Conservation (phyloP, 768 basidiomycete genomes). For the Coprinopsis sp. region DNA sequence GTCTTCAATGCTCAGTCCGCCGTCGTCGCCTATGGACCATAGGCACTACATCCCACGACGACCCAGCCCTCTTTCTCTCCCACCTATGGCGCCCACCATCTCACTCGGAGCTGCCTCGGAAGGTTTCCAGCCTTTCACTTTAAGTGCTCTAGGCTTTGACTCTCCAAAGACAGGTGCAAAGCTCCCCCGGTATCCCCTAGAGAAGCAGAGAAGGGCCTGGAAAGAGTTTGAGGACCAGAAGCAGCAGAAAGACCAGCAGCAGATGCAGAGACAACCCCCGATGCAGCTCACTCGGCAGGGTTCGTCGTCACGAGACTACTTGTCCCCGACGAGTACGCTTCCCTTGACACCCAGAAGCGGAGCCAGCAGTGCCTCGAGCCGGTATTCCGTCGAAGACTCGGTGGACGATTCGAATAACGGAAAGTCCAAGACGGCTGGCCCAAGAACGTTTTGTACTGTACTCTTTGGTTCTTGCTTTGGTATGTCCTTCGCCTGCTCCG, state of each 20-base stretch:
- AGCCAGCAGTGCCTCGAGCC: constrained; percentile 2
- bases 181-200: constrained; percentile 7
- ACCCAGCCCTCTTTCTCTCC: constrained; percentile 9
- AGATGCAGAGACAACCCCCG: constrained; percentile 9
- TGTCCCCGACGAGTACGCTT: constrained; percentile 9
- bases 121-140: constrained; percentile 5
- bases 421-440: neutral
- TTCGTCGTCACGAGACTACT: neutral
- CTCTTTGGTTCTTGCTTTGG: constrained; percentile 8
- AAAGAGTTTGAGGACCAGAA: constrained; percentile 9
- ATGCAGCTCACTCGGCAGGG: constrained; percentile 3
- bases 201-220: constrained; percentile 8
- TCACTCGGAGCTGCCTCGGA: neutral
- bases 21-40: constrained; percentile 8
- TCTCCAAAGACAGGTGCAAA: constrained; percentile 3
- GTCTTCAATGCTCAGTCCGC: constrained; percentile 6
- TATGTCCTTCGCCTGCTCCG: neutral
- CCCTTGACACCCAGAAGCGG: constrained; percentile 9
- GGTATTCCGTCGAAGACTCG: constrained; percentile 6
- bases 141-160: neutral
- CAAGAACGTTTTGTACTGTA: constrained; percentile 1
- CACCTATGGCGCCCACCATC: constrained; percentile 1
- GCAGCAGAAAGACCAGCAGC: neutral
- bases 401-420: neutral
- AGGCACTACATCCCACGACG: constrained; percentile 8